These are phyloP conservation scores for Mimosa bimucronata DNA, from an alignment of 306 rosid species.

Conservation along the genomic window DNA sequence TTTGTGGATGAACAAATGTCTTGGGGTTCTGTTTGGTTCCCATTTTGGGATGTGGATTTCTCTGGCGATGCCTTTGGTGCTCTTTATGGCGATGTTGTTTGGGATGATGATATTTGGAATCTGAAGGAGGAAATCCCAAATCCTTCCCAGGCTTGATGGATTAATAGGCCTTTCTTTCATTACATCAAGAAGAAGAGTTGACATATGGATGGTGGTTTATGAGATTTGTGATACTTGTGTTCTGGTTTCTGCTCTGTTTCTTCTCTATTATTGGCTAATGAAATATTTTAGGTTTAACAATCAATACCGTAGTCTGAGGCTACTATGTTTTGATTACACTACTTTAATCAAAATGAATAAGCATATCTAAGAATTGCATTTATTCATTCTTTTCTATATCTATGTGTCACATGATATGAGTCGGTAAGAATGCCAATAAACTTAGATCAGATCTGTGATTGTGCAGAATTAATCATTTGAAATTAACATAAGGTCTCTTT, in stretches of 20 bases:
- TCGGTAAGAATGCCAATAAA: no score
- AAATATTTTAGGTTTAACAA: neutral
- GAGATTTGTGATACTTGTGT: neutral
- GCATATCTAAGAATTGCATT: neutral
- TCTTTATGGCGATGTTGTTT: constrained; percentile 55
- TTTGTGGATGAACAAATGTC: constrained; percentile 72
- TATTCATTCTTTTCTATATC: neutral
- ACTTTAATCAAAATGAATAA: neutral
- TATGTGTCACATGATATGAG: no score
- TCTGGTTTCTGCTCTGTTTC: neutral
- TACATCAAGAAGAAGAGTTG: neutral
- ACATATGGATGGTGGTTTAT: neutral
- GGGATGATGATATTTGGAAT: constrained; percentile 83
- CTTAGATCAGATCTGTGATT: neutral
- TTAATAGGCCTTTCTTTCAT: no score
- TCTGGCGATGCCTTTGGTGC: constrained; percentile 46
- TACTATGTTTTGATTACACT: neutral
- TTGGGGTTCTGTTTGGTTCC: constrained; percentile 67
- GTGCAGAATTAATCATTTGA: neutral
- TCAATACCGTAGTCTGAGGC: neutral
- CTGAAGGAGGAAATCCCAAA: constrained; percentile 47
- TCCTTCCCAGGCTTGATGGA: constrained; percentile 4
- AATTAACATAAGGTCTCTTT: neutral
- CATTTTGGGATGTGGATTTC: constrained; percentile 65
- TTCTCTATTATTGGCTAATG: neutral